Percentiles rank a stretch among this genome's conserved stretches.
Evolutionary conservation across 306 rosid genomes (phyloP).

Genomic region (Prunus mongolica): DNA sequence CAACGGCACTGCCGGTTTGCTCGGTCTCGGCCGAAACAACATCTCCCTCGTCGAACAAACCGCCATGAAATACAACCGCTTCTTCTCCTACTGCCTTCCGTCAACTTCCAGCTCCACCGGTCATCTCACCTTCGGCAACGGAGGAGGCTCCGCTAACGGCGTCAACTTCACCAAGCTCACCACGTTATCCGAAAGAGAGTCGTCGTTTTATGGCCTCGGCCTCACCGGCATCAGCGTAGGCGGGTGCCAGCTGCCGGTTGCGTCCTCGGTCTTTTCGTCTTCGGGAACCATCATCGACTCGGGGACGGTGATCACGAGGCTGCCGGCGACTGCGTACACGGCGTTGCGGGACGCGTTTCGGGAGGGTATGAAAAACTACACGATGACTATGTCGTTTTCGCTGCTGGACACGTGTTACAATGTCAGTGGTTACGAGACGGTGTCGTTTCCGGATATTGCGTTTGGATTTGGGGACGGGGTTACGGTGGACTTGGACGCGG

Average conservation of each 20-base stretch:
- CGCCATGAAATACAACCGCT: too few relatives aligned
- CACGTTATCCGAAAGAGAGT: neutral
- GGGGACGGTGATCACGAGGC: constrained; percentile 19
- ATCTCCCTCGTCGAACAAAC: too few relatives aligned
- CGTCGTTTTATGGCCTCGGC: constrained; percentile 51
- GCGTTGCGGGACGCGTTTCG: constrained; percentile 15
- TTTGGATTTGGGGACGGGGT: constrained; percentile 9
- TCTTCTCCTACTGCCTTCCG: too few relatives aligned
- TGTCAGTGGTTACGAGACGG: neutral
- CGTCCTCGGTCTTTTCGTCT: constrained; percentile 15
- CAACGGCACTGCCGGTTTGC: too few relatives aligned
- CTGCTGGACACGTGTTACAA: constrained; percentile 28
- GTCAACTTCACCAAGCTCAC: constrained; percentile 54
- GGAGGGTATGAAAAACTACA: constrained; percentile 13
- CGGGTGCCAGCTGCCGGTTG: constrained; percentile 29
- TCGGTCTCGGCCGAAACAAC: too few relatives aligned
- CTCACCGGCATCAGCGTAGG: constrained; percentile 35
- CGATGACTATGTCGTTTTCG: neutral
- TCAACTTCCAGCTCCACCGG: too few relatives aligned
- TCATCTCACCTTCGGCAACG: too few relatives aligned
- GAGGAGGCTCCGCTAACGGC: neutral
- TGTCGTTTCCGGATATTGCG: constrained; percentile 5
- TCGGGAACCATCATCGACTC: constrained; percentile 23
- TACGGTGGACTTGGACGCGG: neutral
- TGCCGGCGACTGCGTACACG: constrained; percentile 18